Evolutionary conservation across 192 early-diverging fungal species (phyloP).

Genomic region (Coemansia sp.): DNA sequence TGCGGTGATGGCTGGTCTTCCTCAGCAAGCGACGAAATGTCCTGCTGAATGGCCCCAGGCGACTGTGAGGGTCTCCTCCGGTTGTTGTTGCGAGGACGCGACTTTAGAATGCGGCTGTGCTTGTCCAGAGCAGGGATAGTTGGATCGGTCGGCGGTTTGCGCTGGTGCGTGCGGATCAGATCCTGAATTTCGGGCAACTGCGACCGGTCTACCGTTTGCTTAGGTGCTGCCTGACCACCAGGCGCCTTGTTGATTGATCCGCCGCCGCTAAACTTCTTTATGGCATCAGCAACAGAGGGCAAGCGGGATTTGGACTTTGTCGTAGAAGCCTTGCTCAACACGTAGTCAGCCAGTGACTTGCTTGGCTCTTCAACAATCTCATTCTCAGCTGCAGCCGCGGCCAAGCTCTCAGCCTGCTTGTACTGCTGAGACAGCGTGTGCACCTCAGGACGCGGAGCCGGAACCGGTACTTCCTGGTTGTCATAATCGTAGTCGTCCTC

Average conservation of each 20-base stretch:
- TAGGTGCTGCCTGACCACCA: background rate
- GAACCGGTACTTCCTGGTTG: background rate
- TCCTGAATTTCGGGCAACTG: slow-evolving; percentile 44
- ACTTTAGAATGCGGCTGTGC: slow-evolving; percentile 45
- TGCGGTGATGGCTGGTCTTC: background rate
- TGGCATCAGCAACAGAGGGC: slow-evolving; percentile 46
- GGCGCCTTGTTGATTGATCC: slow-evolving; percentile 2
- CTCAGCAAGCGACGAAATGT: background rate
- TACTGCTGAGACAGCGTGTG: background rate
- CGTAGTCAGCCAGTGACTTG: slow-evolving; percentile 47
- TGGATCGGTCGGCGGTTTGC: slow-evolving; percentile 37
- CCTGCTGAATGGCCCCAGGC: background rate
- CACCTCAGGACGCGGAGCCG: slow-evolving; percentile 3
- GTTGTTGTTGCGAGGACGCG: slow-evolving; percentile 48
- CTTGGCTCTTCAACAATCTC: slow-evolving; percentile 7
- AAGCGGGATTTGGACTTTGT: slow-evolving; percentile 11
- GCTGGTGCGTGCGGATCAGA: slow-evolving; percentile 44
- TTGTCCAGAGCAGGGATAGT: slow-evolving; percentile 44
- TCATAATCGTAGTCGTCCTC: slow-evolving; percentile 3
- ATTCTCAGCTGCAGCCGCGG: background rate
- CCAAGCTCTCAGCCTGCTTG: background rate
- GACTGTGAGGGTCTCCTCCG: slow-evolving; percentile 22
- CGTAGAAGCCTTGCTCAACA: slow-evolving; percentile 35
- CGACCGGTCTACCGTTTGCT: slow-evolving; percentile 9
- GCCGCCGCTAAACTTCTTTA: slow-evolving; percentile 40